Evolutionary conservation across 441 rosid genomes (phyloP), one percentile per base, ranked within the genome.

Genomic region (Metrosideros polymorpha): DNA sequence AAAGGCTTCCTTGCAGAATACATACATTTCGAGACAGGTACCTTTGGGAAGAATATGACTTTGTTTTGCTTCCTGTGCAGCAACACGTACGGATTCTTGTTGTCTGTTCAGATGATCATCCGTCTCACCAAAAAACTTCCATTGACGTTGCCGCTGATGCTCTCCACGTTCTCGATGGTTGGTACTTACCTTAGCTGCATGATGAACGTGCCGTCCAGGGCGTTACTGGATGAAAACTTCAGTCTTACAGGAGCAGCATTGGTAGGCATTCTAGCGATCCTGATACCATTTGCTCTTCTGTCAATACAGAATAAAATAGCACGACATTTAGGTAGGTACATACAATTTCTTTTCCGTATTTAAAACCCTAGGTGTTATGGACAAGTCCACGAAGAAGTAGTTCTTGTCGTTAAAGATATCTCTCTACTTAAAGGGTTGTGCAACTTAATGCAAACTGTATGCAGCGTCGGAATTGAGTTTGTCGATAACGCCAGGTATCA

Each of bases 81-180:
- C 1, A 30, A 30, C 42, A 32, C 76, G 12, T 1, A 30, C 13
- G 43, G 76, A 30, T 63, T 30, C 6, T 5, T 63, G 6, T 8
- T 63, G 43, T 5, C 76, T 17, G 76, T 63, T 32, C 12, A 17
- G 6, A 18, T 18, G 76, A 63, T 63, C 43, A 7, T 29, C 13
- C 0, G 19, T 15, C 71, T 59, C 71, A 14, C 39, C 71, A 18
- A 18, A 32, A 2, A 17, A 0, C 25, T 63, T 32, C 43, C 76
- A 17, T 2, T 2, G 0, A 17, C 0, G 3, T 0, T 0, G 0
- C 43, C 13, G 3, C 76, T 30, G 76, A 0, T 1, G 6, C 6
- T 17, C 43, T 32, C 43, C 13, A 30, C 25, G 7, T 0, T 1
- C 43, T 0, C 3, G 3, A 63, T 32, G 25, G 76, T 63, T 19